A percentile compares a stretch with the other conserved stretches of the same genome.
Evolutionary conservation across 805 yeast species (phyloP).

Genomic region (Metschnikowia aberdeeniae): DNA sequence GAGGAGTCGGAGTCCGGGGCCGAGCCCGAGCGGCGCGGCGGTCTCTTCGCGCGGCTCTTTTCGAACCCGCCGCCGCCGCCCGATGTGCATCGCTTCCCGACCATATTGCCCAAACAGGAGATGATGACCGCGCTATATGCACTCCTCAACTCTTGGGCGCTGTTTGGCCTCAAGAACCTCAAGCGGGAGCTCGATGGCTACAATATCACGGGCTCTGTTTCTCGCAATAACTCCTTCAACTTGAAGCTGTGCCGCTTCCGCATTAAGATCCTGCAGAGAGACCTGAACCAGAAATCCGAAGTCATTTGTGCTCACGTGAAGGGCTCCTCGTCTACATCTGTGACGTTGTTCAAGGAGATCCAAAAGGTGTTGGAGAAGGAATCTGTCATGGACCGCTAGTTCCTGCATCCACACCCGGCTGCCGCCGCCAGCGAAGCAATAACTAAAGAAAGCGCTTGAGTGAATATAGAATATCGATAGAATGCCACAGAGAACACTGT

Average conservation of each 20-base stretch:
- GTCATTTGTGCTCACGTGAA: conserved; percentile 57
- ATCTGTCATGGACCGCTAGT: conserved; percentile 44
- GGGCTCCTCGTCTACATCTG: conserved; percentile 63
- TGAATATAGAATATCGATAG: no score
- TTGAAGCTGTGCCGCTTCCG: conserved; percentile 62
- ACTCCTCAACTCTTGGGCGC: conserved; percentile 62
- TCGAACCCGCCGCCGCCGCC: conserved; percentile 16
- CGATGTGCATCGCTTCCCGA: conserved; percentile 32
- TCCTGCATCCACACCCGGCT: not conserved
- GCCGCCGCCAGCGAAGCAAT: not conserved
- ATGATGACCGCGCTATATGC: conserved; percentile 62
- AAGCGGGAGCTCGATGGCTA: conserved; percentile 39
- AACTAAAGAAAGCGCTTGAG: not conserved
- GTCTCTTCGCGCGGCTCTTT: conserved; percentile 36
- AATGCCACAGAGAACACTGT: no score
- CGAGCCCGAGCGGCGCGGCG: conserved; percentile 11
- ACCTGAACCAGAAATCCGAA: conserved; percentile 42
- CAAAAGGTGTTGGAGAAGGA: conserved; percentile 63
- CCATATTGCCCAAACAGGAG: conserved; percentile 48
- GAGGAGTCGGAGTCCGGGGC: conserved; percentile 30
- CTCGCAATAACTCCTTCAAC: conserved; percentile 58
- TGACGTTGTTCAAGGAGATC: conserved; percentile 56
- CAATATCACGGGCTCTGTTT: conserved; percentile 56
- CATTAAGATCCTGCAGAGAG: conserved; percentile 46
- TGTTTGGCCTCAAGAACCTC: conserved; percentile 62